Conservation (phyloP, 495 filamentous ascomycete genomes). For the Cetradonia linearis region DNA sequence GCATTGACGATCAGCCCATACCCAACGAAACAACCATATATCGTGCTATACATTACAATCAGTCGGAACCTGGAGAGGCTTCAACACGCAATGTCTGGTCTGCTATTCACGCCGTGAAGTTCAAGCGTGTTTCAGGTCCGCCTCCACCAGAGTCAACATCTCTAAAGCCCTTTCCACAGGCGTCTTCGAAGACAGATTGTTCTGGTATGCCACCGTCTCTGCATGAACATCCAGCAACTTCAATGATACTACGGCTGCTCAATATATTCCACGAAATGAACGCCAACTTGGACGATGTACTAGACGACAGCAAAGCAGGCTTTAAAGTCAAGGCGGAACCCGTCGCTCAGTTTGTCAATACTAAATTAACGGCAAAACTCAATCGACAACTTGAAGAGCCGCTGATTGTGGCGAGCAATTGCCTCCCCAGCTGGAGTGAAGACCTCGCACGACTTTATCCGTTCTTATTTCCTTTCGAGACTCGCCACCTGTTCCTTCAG, state of each 20-base stretch:
- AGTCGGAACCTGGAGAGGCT: slow-evolving; percentile 54
- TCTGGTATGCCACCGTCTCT: slow-evolving; percentile 70
- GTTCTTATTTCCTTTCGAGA: slow-evolving; percentile 99
- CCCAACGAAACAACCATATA: slow-evolving; percentile 93
- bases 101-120: slow-evolving; percentile 81
- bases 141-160: slow-evolving; percentile 68
- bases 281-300: slow-evolving; percentile 88
- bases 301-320: slow-evolving; percentile 71
- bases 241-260: slow-evolving; percentile 78
- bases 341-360: slow-evolving; percentile 93
- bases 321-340: slow-evolving; percentile 70
- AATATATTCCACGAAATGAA: slow-evolving; percentile 91
- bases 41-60: slow-evolving; percentile 75
- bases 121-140: slow-evolving; percentile 78
- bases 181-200: slow-evolving; percentile 34
- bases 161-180: slow-evolving; percentile 44
- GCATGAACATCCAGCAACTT: slow-evolving; percentile 68
- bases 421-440: slow-evolving; percentile 92
- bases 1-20: slow-evolving; percentile 70
- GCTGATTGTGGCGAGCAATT: slow-evolving; percentile 96
- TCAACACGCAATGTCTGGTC: slow-evolving; percentile 75
- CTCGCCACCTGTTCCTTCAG: slow-evolving; percentile 90
- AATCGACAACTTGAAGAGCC: slow-evolving; percentile 97
- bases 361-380: slow-evolving; percentile 96
- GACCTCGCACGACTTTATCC: slow-evolving; percentile 93